These are phyloP conservation scores for Datisca glomerata DNA, from an alignment of 306 rosid species.

Conservation along the genomic window DNA sequence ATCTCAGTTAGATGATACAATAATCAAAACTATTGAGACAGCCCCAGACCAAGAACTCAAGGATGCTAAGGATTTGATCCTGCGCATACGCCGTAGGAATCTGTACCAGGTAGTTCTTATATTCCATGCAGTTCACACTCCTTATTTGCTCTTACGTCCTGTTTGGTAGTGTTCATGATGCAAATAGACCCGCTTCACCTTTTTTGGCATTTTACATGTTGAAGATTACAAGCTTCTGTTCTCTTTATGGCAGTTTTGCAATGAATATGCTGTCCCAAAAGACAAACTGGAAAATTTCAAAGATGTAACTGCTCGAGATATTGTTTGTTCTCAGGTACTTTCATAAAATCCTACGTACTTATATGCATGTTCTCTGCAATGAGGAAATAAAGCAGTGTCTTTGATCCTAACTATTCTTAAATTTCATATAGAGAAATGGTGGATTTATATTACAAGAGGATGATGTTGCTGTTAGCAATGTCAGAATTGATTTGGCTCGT, in stretches of 20 bases:
- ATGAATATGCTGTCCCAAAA: slow-evolving; percentile 91
- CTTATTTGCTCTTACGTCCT: not conserved
- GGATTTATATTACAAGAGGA: slow-evolving; percentile 65
- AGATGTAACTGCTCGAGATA: slow-evolving; percentile 82
- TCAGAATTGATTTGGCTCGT: slow-evolving; percentile 89
- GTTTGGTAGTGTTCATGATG: not conserved
- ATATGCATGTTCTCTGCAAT: not conserved
- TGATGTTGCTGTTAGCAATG: slow-evolving; percentile 67
- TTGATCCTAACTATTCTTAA: slow-evolving; percentile 4
- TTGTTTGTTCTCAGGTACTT: slow-evolving; percentile 81
- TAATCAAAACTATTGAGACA: slow-evolving; percentile 77
- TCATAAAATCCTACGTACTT: not conserved
- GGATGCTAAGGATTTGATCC: slow-evolving; percentile 73
- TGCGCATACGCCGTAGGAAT: slow-evolving; percentile 77
- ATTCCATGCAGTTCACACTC: no score
- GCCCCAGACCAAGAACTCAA: slow-evolving; percentile 48
- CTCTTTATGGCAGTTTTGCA: slow-evolving; percentile 60
- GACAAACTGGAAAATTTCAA: slow-evolving; percentile 61
- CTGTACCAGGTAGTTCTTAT: slow-evolving; percentile 54
- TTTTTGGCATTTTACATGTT: no score
- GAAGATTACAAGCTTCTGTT: not conserved
- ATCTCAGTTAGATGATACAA: slow-evolving; percentile 84
- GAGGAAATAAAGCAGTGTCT: not conserved
- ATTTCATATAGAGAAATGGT: slow-evolving; percentile 53
- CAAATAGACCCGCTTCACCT: not conserved